A percentile compares a stretch with the other conserved stretches of the same genome.
These are phyloP conservation scores for Helicostylum pulchrum DNA, from an alignment of 192 early-diverging fungal species.

Conservation along the genomic window DNA sequence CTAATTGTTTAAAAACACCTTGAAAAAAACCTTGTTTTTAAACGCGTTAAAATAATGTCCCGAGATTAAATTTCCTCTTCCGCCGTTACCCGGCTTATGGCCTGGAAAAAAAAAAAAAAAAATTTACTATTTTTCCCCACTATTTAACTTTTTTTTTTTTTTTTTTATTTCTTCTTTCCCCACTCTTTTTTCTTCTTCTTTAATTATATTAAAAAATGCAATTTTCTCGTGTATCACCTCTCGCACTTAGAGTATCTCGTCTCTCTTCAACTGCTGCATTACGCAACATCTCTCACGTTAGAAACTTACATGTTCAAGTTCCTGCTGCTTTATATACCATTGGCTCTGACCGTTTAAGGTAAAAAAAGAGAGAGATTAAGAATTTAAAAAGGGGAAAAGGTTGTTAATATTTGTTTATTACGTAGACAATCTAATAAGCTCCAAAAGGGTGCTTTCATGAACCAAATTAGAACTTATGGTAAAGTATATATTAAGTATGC, in stretches of 20 bases:
- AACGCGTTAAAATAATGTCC: background rate
- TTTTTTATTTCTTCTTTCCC: background rate
- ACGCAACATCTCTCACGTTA: conserved; percentile 22
- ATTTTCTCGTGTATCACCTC: conserved; percentile 15
- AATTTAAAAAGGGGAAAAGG: background rate
- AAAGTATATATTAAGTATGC: background rate
- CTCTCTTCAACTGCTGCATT: conserved; percentile 9
- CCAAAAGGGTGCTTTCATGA: background rate
- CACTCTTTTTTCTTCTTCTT: background rate
- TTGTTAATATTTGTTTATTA: background rate
- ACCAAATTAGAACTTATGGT: conserved; percentile 28
- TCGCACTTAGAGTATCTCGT: conserved; percentile 8
- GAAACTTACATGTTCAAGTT: conserved; percentile 31
- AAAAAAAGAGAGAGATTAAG: background rate
- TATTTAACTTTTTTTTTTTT: background rate
- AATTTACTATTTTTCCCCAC: conserved; percentile 12
- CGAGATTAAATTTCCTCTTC: conserved; percentile 10
- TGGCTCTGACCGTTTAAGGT: conserved; percentile 28
- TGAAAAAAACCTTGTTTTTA: background rate
- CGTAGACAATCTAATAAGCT: background rate
- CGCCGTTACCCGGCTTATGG: conserved; percentile 1
- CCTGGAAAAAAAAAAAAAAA: too few relatives aligned
- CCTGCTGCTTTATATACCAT: conserved; percentile 22
- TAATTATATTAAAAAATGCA: conserved; percentile 13
- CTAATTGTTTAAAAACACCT: too few relatives aligned